phyloP scores from a whole-genome alignment of 2,329 filamentous ascomycete genomes.

The Aschersonia sp. region DNA sequence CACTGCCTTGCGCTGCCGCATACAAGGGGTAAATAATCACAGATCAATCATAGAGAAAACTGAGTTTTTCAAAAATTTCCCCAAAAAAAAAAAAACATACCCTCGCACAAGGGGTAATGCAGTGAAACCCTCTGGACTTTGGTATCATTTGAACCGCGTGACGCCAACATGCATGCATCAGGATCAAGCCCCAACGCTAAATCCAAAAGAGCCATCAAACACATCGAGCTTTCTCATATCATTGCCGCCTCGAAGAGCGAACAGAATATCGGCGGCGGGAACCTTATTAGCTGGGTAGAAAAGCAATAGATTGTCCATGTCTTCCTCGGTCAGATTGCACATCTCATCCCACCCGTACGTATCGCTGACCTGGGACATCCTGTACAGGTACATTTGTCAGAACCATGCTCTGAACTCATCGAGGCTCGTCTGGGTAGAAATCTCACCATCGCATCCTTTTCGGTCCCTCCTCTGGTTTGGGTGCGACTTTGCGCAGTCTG shows the following conservation, averaged over 20 bases:
- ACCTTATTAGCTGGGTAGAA: slow-evolving; percentile 50
- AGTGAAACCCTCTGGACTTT: too few species aligned
- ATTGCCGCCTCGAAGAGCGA: slow-evolving; percentile 33
- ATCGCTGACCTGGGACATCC: slow-evolving; percentile 89
- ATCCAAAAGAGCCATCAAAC: slow-evolving; percentile 45
- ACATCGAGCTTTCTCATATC: slow-evolving; percentile 32
- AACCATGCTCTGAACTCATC: background rate
- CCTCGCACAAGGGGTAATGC: too few species aligned
- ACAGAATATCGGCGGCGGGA: slow-evolving; percentile 38
- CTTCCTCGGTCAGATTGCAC: slow-evolving; percentile 64
- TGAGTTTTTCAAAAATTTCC: too few species aligned
- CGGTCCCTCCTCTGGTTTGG: slow-evolving; percentile 55
- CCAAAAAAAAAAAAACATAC: too few species aligned
- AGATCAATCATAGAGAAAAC: background rate
- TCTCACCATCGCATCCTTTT: slow-evolving; percentile 81
- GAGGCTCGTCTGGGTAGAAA: slow-evolving; percentile 5
- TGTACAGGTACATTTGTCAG: slow-evolving; percentile 15
- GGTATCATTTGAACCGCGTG: too few species aligned
- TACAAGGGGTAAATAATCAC: background rate
- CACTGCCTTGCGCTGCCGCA: background rate
- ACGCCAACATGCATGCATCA: background rate
- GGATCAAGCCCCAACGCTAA: slow-evolving; percentile 31
- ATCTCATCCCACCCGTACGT: slow-evolving; percentile 74
- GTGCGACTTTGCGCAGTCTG: slow-evolving; percentile 66
- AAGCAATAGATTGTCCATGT: slow-evolving; percentile 70